Percentiles rank a stretch among this genome's conserved stretches.
Conservation (phyloP, 768 basidiomycete species). For the Suillus ampliporus region DNA sequence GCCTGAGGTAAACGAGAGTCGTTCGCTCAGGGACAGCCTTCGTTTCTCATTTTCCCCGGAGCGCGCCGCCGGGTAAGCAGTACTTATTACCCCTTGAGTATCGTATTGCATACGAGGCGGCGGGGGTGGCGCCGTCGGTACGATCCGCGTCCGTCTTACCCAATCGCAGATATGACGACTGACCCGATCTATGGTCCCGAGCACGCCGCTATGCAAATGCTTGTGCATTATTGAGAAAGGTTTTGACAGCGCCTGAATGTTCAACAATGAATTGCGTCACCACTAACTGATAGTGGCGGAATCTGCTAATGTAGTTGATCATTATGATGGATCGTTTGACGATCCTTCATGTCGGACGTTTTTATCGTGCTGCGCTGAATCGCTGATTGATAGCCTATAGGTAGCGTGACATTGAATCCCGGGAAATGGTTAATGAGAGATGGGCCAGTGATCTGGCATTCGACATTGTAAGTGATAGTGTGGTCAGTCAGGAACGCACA, state of each 20-base stretch:
- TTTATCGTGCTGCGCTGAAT: no score
- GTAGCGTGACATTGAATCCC: not conserved
- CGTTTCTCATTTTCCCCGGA: conserved; percentile 56
- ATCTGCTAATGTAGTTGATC: not conserved
- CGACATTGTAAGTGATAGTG: not conserved
- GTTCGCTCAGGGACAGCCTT: conserved; percentile 50
- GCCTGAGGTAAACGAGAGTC: conserved; percentile 49
- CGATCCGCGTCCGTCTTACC: not conserved
- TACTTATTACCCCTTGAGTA: no score
- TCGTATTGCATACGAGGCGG: conserved; percentile 44
- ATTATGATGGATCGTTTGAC: not conserved
- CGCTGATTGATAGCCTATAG: no score
- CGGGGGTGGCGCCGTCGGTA: conserved; percentile 4
- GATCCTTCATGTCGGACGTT: not conserved
- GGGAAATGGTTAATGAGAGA: no score
- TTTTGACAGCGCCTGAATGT: not conserved
- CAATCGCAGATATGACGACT: not conserved
- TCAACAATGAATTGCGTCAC: not conserved
- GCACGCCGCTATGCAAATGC: not conserved
- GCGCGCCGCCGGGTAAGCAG: conserved; percentile 39
- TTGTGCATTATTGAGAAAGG: not conserved
- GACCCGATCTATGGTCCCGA: not conserved
- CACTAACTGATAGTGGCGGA: not conserved
- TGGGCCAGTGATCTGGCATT: not conserved
- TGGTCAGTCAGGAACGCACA: not conserved